phyloP scores from a whole-genome alignment of 176 grass and related monocot species.

The Ensete ventricosum region DNA sequence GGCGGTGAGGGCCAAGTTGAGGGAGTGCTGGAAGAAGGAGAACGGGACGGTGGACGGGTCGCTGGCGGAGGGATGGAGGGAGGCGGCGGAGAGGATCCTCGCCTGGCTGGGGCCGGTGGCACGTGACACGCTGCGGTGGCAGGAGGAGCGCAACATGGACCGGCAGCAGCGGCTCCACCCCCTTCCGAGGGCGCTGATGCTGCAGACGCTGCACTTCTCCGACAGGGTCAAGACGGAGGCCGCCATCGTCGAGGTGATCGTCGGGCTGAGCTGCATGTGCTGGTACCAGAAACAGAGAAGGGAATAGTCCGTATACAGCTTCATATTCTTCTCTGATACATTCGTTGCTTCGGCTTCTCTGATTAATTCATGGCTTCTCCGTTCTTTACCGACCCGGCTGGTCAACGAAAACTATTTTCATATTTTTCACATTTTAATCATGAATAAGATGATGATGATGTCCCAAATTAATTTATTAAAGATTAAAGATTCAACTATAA shows the following conservation, averaged over 20 bases:
- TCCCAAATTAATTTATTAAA: too few species aligned
- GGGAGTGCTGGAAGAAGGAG: conserved; percentile 75
- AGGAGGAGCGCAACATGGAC: conserved; percentile 88
- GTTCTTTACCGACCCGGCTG: too few species aligned
- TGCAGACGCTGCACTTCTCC: conserved; percentile 78
- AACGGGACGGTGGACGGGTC: conserved; percentile 45
- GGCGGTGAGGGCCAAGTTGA: conserved; percentile 61
- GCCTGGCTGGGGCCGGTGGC: conserved; percentile 82
- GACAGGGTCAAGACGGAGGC: conserved; percentile 81
- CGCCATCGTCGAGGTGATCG: conserved; percentile 82
- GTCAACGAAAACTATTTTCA: too few species aligned
- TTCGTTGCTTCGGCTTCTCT: too few species aligned
- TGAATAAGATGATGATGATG: too few species aligned
- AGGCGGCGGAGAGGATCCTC: conserved; percentile 50
- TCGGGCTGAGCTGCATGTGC: conserved; percentile 81
- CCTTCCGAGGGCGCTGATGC: conserved; percentile 35
- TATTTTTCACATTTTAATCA: too few species aligned
- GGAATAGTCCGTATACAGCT: too few species aligned
- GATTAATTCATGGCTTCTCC: too few species aligned
- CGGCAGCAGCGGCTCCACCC: conserved; percentile 47
- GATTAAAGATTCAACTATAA: too few species aligned
- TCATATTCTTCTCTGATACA: too few species aligned
- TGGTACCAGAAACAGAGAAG: conserved; percentile 62
- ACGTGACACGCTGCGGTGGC: conserved; percentile 58
- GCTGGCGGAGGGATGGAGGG: conserved; percentile 77